phyloP scores from a whole-genome alignment of 139 green algal genomes.

The Micractinium sp. region DNA sequence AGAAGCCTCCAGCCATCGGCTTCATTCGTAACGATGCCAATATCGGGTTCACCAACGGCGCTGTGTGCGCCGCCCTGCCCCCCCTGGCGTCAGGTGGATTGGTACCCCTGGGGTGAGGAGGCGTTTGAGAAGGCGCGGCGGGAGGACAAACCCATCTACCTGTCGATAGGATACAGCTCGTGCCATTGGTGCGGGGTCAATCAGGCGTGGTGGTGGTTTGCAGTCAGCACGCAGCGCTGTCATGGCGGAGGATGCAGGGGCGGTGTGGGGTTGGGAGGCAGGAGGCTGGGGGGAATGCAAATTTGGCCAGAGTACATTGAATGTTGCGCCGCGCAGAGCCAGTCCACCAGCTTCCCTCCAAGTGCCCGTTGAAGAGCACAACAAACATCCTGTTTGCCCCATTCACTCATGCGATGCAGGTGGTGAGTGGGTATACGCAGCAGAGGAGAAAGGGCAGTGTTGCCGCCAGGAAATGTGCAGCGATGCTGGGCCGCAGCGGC shows the following conservation, averaged over 20 bases:
- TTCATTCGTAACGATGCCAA: neutral
- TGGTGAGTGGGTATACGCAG: too few relatives aligned
- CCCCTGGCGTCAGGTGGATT: conserved; percentile 77
- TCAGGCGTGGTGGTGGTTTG: neutral
- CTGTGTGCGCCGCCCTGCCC: neutral
- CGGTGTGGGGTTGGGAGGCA: neutral
- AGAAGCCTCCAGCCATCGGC: too few relatives aligned
- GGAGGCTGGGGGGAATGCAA: too few relatives aligned
- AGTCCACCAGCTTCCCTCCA: too few relatives aligned
- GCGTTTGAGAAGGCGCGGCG: conserved; percentile 73
- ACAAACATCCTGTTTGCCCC: too few relatives aligned
- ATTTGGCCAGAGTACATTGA: too few relatives aligned
- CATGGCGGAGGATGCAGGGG: neutral
- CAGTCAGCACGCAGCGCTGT: neutral
- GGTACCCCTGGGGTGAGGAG: conserved; percentile 89
- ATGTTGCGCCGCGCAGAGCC: too few relatives aligned
- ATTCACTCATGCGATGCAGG: too few relatives aligned
- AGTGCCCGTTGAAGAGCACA: too few relatives aligned
- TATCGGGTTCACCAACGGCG: neutral
- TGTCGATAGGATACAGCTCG: conserved; percentile 70
- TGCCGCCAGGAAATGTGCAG: too few relatives aligned
- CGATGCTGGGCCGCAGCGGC: neutral
- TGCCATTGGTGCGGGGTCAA: neutral
- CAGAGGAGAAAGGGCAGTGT: too few relatives aligned
- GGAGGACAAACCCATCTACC: conserved; percentile 89